A percentile compares a stretch with the other conserved stretches of the same genome.
These are phyloP conservation scores for Sporopachydermia lactativora DNA, from an alignment of 805 yeast genomes.

Conservation along the genomic window DNA sequence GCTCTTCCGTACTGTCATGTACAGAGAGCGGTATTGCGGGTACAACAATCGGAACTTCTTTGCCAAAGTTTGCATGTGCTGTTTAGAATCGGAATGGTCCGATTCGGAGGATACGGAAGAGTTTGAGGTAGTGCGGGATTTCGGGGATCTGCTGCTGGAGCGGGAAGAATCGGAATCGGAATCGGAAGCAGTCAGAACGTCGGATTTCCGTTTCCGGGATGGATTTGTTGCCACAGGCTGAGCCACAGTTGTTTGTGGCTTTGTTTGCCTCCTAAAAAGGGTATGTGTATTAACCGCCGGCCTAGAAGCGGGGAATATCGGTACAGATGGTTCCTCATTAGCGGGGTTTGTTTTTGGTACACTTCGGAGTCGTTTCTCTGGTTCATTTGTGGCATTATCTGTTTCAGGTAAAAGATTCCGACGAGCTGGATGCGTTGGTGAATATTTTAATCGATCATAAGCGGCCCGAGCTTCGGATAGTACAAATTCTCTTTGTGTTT, in stretches of 20 bases:
- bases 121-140: constrained; percentile 11
- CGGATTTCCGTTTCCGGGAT: constrained; percentile 4
- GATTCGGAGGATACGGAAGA: neutral
- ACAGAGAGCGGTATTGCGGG: constrained; percentile 34
- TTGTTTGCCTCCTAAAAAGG: neutral
- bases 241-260: neutral
- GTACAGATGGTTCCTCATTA: constrained; percentile 2
- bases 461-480: constrained; percentile 17
- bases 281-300: constrained; percentile 6
- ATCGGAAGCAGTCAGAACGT: constrained; percentile 6
- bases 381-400: constrained; percentile 10
- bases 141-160: constrained; percentile 12
- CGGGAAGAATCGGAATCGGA: constrained; percentile 9
- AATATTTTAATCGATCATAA: constrained; percentile 15
- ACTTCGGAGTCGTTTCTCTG: constrained; percentile 5
- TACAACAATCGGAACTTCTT: constrained; percentile 32
- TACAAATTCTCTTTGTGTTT: constrained; percentile 17
- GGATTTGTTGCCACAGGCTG: constrained; percentile 6
- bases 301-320: constrained; percentile 4
- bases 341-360: constrained; percentile 5
- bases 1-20: constrained; percentile 16
- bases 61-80: constrained; percentile 31
- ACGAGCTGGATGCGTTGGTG: constrained; percentile 16
- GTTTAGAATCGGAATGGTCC: constrained; percentile 14
- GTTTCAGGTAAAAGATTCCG: constrained; percentile 13